phyloP scores from a whole-genome alignment of 2,329 filamentous ascomycete species.

The Beauveria sp. region DNA sequence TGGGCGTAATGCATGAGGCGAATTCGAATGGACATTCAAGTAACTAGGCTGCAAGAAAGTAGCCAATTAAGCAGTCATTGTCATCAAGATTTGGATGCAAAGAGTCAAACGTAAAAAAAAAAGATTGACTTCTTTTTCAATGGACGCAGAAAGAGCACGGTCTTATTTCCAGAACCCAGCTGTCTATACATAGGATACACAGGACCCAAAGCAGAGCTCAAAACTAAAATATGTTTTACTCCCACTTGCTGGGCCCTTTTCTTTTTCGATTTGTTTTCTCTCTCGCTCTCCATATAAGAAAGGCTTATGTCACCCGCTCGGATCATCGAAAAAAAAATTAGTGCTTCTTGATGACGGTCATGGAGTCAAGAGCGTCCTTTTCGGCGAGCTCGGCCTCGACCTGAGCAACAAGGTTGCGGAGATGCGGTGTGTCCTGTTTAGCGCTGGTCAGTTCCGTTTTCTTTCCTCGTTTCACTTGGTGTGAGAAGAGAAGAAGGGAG shows the following conservation, averaged over 20 bases:
- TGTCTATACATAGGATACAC: slow-evolving; percentile 29
- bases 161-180: slow-evolving; percentile 16
- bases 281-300: background rate
- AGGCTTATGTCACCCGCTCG: background rate
- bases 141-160: background rate
- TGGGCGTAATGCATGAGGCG: too few relatives aligned
- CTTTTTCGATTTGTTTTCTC: background rate
- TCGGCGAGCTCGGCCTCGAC: slow-evolving; percentile 43
- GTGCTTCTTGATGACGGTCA: slow-evolving; percentile 44
- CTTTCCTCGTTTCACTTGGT: too few relatives aligned
- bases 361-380: slow-evolving; percentile 43
- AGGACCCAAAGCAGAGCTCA: slow-evolving; percentile 10
- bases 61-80: too few relatives aligned
- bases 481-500: background rate
- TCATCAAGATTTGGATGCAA: too few relatives aligned
- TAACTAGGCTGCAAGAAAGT: too few relatives aligned
- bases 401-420: slow-evolving; percentile 44
- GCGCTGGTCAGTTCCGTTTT: background rate
- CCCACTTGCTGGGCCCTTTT: background rate
- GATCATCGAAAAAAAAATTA: slow-evolving; percentile 18
- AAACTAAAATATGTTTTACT: background rate
- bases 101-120: background rate
- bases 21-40: too few relatives aligned
- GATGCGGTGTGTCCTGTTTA: slow-evolving; percentile 44
- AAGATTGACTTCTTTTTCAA: background rate